phyloP scores from a whole-genome alignment of 768 basidiomycete species.

The Naganishia randhawae region DNA sequence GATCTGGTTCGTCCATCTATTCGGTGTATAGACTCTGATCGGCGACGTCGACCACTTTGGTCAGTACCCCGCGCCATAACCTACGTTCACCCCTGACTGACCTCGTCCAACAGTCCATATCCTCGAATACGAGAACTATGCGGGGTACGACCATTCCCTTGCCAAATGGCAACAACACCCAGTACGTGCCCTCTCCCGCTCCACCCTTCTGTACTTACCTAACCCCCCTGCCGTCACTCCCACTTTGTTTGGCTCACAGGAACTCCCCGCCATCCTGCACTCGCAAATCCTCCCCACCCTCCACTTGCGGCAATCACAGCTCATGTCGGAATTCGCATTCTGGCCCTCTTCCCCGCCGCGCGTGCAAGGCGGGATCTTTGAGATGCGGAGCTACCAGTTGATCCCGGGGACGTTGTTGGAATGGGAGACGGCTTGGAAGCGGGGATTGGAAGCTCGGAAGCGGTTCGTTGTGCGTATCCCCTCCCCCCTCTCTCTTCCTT shows the following conservation, averaged over 20 bases:
- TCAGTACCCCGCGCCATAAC: conserved; percentile 46
- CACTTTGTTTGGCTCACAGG: too few relatives aligned
- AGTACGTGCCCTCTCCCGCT: conserved; percentile 14
- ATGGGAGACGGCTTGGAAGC: conserved; percentile 93
- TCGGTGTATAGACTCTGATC: conserved; percentile 46
- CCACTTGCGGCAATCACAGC: conserved; percentile 66
- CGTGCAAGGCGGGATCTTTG: conserved; percentile 84
- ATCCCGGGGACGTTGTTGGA: conserved; percentile 85
- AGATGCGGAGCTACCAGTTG: conserved; percentile 76
- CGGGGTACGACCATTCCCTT: conserved; percentile 75
- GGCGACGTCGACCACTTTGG: conserved; percentile 85
- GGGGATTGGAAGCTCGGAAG: conserved; percentile 87
- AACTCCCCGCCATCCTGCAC: conserved; percentile 68
- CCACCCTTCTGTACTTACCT: conserved; percentile 2
- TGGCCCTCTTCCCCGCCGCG: conserved; percentile 85
- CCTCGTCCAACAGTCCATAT: conserved; percentile 53
- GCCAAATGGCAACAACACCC: conserved; percentile 13
- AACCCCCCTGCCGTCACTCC: conserved; percentile 12
- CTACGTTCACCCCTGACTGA: conserved; percentile 46
- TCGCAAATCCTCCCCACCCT: conserved; percentile 68
- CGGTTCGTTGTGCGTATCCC: conserved; percentile 65
- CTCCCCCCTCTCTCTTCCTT: neutral
- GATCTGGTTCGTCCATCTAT: too few relatives aligned
- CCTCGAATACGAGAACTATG: conserved; percentile 90
- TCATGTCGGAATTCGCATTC: conserved; percentile 83